Evolutionary conservation across 148 eudicot genomes (phyloP).

Genomic region (Vaccinium vitisidaea): DNA sequence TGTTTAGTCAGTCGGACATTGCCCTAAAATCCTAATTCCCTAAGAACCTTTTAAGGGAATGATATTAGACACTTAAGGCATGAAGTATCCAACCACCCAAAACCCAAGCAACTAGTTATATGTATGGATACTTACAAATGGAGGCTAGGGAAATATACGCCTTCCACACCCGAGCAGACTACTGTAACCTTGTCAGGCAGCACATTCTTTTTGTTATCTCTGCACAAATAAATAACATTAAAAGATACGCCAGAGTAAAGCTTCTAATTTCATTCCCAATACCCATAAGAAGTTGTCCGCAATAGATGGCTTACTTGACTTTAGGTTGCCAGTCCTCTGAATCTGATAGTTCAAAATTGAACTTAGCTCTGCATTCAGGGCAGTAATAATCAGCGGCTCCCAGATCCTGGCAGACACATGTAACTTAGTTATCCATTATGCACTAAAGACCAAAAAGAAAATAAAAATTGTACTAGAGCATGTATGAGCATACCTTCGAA

Average conservation of each 20-base stretch:
- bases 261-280: neutral
- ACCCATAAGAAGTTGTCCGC: constrained; percentile 1
- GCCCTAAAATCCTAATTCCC: neutral
- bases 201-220: constrained; percentile 42
- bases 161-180: constrained; percentile 73
- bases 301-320: constrained; percentile 43
- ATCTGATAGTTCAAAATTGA: constrained; percentile 78
- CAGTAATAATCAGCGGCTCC: constrained; percentile 66
- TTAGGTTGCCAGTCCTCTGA: constrained; percentile 53
- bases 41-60: neutral
- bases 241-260: neutral
- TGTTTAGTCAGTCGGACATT: neutral
- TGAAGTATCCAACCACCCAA: constrained; percentile 13
- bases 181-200: constrained; percentile 74
- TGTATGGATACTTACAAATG: constrained; percentile 54
- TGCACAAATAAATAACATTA: constrained; percentile 25
- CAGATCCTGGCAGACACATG: constrained; percentile 49
- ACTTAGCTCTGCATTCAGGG: constrained; percentile 79
- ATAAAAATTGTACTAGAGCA: neutral
- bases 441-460: neutral
- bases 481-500: constrained; percentile 44
- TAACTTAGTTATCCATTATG: constrained; percentile 3
- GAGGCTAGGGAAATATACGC: constrained; percentile 68
- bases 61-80: neutral
- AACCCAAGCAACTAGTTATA: neutral